Evolutionary conservation across 164 flowering plant genomes (phyloP).

Genomic region (Houttuynia cordata): DNA sequence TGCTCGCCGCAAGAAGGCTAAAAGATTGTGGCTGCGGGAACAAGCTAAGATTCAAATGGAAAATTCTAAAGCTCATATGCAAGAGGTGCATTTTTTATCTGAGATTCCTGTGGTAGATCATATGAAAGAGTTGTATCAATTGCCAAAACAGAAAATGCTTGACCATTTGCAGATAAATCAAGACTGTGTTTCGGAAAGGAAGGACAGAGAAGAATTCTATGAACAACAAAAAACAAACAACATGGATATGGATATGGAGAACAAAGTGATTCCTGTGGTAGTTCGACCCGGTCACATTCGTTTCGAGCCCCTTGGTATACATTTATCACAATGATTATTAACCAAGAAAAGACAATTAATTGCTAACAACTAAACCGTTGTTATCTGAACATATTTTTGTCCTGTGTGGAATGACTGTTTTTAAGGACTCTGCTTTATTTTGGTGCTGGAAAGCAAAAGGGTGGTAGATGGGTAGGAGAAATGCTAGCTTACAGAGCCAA

Average conservation of each 20-base stretch:
- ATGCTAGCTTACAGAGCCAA: no score
- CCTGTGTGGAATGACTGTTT: neutral
- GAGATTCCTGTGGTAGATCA: no score
- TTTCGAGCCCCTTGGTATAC: conserved; percentile 52
- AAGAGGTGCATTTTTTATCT: neutral
- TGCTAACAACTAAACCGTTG: no score
- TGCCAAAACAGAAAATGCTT: neutral
- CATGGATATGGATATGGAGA: conserved; percentile 25
- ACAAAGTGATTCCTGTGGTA: conserved; percentile 57
- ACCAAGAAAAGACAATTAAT: neutral
- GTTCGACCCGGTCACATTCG: conserved; percentile 93
- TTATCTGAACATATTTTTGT: neutral
- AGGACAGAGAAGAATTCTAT: conserved; percentile 1
- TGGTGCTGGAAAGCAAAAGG: no score
- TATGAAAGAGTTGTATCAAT: no score
- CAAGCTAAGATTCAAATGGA: conserved; percentile 24
- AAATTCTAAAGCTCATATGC: conserved; percentile 10
- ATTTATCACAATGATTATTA: no score
- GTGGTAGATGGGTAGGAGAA: no score
- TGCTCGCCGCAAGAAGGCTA: conserved; percentile 73
- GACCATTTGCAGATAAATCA: conserved; percentile 22
- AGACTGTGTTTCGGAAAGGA: conserved; percentile 13
- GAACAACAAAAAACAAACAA: conserved; percentile 15
- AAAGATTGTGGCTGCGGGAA: conserved; percentile 61
- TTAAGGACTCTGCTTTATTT: no score